Evolutionary conservation across 192 early-diverging fungal genomes (phyloP).

Genomic region (Entomortierella parvispora): DNA sequence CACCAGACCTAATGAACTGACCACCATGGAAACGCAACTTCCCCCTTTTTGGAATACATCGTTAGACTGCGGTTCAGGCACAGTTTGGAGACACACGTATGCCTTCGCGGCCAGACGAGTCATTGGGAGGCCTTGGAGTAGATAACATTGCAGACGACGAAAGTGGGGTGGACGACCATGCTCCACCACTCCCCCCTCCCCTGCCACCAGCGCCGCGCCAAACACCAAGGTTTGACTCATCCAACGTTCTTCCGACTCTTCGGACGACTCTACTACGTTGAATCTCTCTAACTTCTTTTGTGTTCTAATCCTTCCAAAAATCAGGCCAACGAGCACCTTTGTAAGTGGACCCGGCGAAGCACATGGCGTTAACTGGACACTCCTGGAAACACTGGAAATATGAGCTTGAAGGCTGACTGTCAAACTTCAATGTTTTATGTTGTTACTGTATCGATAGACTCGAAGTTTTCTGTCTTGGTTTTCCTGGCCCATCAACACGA

Average conservation of each 20-base stretch:
- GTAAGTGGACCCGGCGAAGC: slow-evolving; percentile 1
- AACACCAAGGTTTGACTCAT: background rate
- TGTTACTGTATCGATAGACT: slow-evolving; percentile 11
- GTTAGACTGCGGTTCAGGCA: slow-evolving; percentile 50
- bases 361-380: background rate
- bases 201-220: slow-evolving; percentile 19
- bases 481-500: slow-evolving; percentile 62
- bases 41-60: background rate
- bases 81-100: slow-evolving; percentile 51
- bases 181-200: slow-evolving; percentile 38
- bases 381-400: background rate
- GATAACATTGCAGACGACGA: slow-evolving; percentile 7
- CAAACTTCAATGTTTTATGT: background rate
- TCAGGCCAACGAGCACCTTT: slow-evolving; percentile 20
- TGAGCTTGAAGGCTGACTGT: too few species aligned
- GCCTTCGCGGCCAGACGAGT: slow-evolving; percentile 30
- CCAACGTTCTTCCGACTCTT: too few species aligned
- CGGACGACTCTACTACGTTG: too few species aligned
- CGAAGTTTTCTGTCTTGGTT: slow-evolving; percentile 54
- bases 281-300: slow-evolving; percentile 5
- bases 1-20: too few species aligned
- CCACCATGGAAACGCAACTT: too few species aligned
- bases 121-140: slow-evolving; percentile 38
- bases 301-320: background rate
- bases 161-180: slow-evolving; percentile 4